These are phyloP conservation scores for Basidiobolus meristosporus DNA, from an alignment of 371 early-diverging fungal species.

Conservation along the genomic window DNA sequence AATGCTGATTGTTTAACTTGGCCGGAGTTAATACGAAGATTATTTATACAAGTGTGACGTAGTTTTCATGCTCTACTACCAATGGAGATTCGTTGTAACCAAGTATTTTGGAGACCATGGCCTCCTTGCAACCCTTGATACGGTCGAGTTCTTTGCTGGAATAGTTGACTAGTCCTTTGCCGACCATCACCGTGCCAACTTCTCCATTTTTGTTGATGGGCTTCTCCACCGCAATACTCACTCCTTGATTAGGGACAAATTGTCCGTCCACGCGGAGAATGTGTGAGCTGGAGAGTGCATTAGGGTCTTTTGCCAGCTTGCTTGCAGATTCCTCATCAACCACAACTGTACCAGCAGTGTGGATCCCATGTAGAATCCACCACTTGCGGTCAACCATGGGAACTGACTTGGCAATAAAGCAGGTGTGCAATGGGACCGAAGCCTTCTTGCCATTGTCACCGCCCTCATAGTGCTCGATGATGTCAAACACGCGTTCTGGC, in stretches of 20 bases:
- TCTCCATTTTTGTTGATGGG: constrained; percentile 18
- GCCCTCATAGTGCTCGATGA: constrained; percentile 19
- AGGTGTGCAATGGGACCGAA: constrained; percentile 31
- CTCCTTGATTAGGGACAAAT: constrained; percentile 75
- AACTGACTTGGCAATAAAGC: constrained; percentile 59
- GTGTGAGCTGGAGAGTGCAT: constrained; percentile 68
- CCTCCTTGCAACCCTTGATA: constrained; percentile 49
- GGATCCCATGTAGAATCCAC: constrained; percentile 90
- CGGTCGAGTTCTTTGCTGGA: constrained; percentile 57
- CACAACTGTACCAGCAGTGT: constrained; percentile 61
- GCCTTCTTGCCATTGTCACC: too few relatives aligned
- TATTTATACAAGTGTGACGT: too few relatives aligned
- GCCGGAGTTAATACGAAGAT: too few relatives aligned
- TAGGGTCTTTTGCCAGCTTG: constrained; percentile 40
- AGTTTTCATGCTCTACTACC: too few relatives aligned
- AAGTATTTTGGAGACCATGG: too few relatives aligned
- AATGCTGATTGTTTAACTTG: too few relatives aligned
- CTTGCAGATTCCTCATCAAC: constrained; percentile 62
- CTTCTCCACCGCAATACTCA: constrained; percentile 24
- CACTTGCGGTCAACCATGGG: constrained; percentile 80
- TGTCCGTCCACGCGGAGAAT: constrained; percentile 59
- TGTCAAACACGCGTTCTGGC: constrained; percentile 53
- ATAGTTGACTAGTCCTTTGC: constrained; percentile 81
- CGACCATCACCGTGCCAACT: constrained; percentile 16
- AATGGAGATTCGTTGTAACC: too few relatives aligned